A percentile compares a stretch with the other conserved stretches of the same genome.
These are phyloP conservation scores for Pythium sukuiense DNA, from an alignment of 352 stramenopile species.

Conservation along the genomic window DNA sequence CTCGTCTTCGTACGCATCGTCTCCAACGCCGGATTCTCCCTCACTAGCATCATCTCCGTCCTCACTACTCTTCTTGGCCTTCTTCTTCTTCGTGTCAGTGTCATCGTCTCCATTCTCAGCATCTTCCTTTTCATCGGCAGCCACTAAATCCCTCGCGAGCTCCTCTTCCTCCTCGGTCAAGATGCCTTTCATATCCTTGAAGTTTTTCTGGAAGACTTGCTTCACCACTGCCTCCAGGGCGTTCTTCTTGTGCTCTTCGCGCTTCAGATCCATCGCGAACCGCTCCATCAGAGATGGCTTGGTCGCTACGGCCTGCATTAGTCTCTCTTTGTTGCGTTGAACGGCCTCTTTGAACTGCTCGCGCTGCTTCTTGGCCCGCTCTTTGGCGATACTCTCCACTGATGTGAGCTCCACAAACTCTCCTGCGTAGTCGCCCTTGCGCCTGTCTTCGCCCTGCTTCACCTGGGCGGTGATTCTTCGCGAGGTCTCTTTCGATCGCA, in stretches of 20 bases:
- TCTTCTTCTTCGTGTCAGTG: conserved; percentile 8
- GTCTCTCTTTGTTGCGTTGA: conserved; percentile 59
- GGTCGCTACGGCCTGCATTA: conserved; percentile 44
- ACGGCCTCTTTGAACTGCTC: conserved; percentile 64
- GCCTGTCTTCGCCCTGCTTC: conserved; percentile 43
- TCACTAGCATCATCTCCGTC: conserved; percentile 21
- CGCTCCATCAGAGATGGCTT: conserved; percentile 75
- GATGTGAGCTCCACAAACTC: conserved; percentile 45
- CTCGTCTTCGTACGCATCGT: conserved; percentile 8
- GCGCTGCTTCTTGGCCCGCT: conserved; percentile 57
- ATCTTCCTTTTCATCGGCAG: conserved; percentile 18
- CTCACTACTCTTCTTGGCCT: neutral
- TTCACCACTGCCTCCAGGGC: conserved; percentile 69
- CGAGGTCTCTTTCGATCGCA: conserved; percentile 45
- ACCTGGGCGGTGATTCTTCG: conserved; percentile 60
- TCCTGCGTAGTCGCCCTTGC: conserved; percentile 48
- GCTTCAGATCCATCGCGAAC: conserved; percentile 67
- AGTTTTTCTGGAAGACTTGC: conserved; percentile 70
- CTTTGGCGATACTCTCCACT: conserved; percentile 44
- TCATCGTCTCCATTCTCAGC: conserved; percentile 5
- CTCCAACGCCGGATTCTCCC: neutral
- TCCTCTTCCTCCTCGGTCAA: conserved; percentile 72
- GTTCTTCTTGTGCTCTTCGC: conserved; percentile 65
- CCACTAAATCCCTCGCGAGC: conserved; percentile 51
- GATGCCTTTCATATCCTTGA: conserved; percentile 58